Evolutionary conservation across 129 eudicot genomes (phyloP), one percentile per base, ranked within the genome.

Genomic region (Glebionis coronaria): DNA sequence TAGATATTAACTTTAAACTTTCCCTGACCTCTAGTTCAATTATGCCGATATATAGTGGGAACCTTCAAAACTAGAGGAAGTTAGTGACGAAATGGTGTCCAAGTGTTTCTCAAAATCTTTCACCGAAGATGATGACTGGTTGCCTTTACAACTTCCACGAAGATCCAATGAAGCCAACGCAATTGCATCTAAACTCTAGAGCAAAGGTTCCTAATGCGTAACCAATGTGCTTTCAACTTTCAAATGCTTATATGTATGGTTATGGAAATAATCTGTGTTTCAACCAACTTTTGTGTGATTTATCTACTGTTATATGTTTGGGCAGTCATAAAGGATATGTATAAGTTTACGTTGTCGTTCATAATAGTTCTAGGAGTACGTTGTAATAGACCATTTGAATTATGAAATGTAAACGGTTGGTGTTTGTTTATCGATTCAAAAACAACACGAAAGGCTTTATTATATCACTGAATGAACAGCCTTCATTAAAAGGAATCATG

Each of bases 121-220:
- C 16, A 44, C 28, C 3, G 82, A 72, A 28, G 82, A 72, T 14
- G 78, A 72, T 31, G 82, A 78, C 25, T 78, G 78, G 78, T 19
- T 64, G 21, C 78, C 78, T 15, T 67, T 78, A 60, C 74, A 31
- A 21, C 79, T 78, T 61, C 82, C 82, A 9, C 6, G 19, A 53
- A 61, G 60, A 67, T 45, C 62, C 7, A 69, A 6, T 20, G 15
- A 44, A 61, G n/a, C 12, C 5, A 12, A 14, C 16, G 40, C 51
- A 5, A 20, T 69, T 9, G 10, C 75, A 25, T 76, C 80, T 51
- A 76, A 69, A 68, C 59, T 76, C 42, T 76, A 71, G 69, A 47
- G 27, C 15, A 31, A 11, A 42, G 10, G 25, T 4, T 44, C 9
- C 13, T 61, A 49, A 19, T 2, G 15, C 4, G 47, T 25, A 28